Evolutionary conservation across 176 grass and related monocot genomes (phyloP).

Genomic region (Zea luxurians): DNA sequence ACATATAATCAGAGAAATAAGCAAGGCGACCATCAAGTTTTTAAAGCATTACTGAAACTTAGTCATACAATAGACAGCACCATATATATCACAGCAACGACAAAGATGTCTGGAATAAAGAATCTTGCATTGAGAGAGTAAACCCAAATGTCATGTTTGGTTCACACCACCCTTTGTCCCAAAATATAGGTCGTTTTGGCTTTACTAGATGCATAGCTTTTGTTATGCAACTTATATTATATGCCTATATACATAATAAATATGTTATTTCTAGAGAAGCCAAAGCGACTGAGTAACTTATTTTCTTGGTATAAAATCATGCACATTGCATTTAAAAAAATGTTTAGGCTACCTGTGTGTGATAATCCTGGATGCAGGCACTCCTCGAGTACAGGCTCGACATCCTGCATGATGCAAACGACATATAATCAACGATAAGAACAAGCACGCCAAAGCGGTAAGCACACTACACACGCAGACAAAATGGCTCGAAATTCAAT

Average conservation of each 20-base stretch:
- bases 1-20: background rate
- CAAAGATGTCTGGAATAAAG: background rate
- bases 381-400: constrained; percentile 90
- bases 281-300: background rate
- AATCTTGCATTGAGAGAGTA: background rate
- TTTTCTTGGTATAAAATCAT: background rate
- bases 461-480: background rate
- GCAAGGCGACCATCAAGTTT: background rate
- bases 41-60: background rate
- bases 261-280: too few species aligned
- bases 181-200: too few species aligned
- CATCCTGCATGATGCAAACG: constrained; percentile 64
- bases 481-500: constrained; percentile 23
- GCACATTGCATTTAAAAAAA: background rate
- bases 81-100: background rate
- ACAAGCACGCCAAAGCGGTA: constrained; percentile 11
- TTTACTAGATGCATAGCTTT: too few species aligned
- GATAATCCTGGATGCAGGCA: constrained; percentile 97
- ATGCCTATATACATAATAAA: too few species aligned
- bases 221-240: too few species aligned
- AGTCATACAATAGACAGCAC: background rate
- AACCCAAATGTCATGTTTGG: background rate
- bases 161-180: too few species aligned
- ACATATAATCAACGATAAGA: constrained; percentile 13
- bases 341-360: constrained; percentile 59